phyloP scores from a whole-genome alignment of 164 flowering plant species.

The Chimonanthus praecox region DNA sequence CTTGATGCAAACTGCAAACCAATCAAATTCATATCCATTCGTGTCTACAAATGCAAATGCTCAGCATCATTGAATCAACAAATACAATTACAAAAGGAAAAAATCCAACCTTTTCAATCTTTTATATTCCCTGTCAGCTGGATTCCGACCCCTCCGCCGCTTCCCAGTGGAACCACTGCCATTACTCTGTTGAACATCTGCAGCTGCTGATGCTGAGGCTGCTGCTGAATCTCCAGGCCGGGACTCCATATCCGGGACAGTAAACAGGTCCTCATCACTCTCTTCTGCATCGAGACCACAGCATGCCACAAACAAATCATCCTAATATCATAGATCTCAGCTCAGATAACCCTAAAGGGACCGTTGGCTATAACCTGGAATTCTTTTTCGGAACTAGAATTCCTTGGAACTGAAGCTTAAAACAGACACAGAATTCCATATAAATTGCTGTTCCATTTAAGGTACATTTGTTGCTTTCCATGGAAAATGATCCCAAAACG shows the following conservation, averaged over 20 bases:
- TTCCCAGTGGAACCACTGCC: constrained; percentile 16
- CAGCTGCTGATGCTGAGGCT: not conserved
- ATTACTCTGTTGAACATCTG: constrained; percentile 12
- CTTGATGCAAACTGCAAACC: too few species aligned
- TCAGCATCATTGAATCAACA: too few species aligned
- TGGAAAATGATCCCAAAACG: too few species aligned
- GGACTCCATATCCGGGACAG: constrained; percentile 57
- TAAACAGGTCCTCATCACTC: constrained; percentile 58
- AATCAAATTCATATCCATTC: too few species aligned
- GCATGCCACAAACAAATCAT: not conserved
- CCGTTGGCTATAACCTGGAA: not conserved
- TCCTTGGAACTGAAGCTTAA: too few species aligned
- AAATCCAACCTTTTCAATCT: constrained; percentile 46
- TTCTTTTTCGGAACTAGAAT: too few species aligned
- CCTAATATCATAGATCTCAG: not conserved
- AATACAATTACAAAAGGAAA: not conserved
- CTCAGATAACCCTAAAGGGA: not conserved
- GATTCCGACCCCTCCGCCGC: constrained; percentile 52
- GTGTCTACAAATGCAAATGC: too few species aligned
- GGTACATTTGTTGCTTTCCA: too few species aligned
- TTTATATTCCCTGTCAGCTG: constrained; percentile 53
- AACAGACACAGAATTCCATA: too few species aligned
- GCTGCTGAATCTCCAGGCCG: constrained; percentile 4
- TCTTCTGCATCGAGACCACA: constrained; percentile 26
- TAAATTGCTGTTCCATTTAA: too few species aligned